Conservation (phyloP, 1,284 basidiomycete species). For the Puccinia brachypodii region DNA sequence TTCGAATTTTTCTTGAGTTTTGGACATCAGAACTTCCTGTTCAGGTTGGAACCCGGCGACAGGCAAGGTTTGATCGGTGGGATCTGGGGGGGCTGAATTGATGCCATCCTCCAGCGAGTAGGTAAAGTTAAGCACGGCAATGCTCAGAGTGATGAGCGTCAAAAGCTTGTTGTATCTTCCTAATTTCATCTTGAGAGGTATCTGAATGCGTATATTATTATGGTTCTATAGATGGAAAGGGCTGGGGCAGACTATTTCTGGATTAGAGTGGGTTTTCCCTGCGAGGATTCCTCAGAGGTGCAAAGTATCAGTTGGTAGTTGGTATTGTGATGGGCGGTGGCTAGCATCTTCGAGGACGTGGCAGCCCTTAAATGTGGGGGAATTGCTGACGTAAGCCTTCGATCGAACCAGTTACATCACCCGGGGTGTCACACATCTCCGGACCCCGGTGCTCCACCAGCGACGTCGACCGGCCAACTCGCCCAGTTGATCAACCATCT, state of each 20-base stretch:
- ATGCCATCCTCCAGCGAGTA: background rate
- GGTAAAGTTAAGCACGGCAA: constrained; percentile 21
- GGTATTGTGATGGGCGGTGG: too few species aligned
- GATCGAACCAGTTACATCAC: background rate
- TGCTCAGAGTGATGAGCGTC: constrained; percentile 17
- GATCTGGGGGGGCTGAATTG: background rate
- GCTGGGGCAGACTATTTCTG: background rate
- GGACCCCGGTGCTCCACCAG: background rate
- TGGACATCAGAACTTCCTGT: constrained; percentile 42
- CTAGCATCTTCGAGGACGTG: too few species aligned
- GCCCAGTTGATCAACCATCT: background rate
- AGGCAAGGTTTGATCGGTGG: constrained; percentile 8
- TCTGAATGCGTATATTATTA: background rate
- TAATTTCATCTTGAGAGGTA: constrained; percentile 19
- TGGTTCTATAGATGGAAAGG: background rate
- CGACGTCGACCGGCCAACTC: background rate
- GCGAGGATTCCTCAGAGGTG: too few species aligned
- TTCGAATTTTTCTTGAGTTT: constrained; percentile 46
- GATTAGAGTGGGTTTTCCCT: background rate
- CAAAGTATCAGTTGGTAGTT: too few species aligned
- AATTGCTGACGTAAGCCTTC: background rate
- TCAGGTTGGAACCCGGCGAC: constrained; percentile 36
- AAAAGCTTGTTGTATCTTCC: constrained; percentile 19
- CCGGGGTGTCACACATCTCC: background rate
- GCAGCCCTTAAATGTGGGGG: too few species aligned